phyloP scores from a whole-genome alignment of 176 grass and related monocot genomes.

The Ampelocalamus luodianensis region DNA sequence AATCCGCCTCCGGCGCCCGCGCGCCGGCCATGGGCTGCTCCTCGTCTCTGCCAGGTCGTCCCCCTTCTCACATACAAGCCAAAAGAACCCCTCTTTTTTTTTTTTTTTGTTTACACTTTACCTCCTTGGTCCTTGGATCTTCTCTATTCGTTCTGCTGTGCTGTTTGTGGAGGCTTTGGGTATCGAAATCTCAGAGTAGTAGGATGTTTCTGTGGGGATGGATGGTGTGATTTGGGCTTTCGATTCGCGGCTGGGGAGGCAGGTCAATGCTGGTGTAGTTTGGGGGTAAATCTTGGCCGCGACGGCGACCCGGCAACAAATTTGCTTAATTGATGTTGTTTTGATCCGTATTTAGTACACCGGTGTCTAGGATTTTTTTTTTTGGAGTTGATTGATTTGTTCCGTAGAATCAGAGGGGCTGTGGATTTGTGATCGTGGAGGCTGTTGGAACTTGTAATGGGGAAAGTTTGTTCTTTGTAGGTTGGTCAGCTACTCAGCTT shows the following conservation, averaged over 20 bases:
- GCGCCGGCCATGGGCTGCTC: constrained; percentile 42
- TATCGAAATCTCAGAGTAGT: background rate
- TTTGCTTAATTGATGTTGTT: background rate
- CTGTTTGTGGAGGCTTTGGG: background rate
- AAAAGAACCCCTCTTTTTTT: background rate
- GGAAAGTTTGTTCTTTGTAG: constrained; percentile 6
- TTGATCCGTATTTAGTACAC: background rate
- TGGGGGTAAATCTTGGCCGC: background rate
- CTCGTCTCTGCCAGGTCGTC: constrained; percentile 39
- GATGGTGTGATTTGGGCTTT: background rate
- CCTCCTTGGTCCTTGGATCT: constrained; percentile 21
- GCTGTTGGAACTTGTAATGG: background rate
- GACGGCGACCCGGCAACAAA: background rate
- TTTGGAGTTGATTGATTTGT: background rate
- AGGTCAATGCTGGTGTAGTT: constrained; percentile 38
- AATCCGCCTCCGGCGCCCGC: background rate
- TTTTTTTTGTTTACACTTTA: background rate
- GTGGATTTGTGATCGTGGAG: constrained; percentile 3
- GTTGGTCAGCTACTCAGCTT: background rate
- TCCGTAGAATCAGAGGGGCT: background rate
- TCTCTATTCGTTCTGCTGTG: background rate
- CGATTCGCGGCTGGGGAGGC: background rate
- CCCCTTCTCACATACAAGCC: background rate
- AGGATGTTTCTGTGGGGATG: background rate
- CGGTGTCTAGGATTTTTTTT: background rate